Evolutionary conservation across 345 rosid species (phyloP).

Genomic region (Linum tenue): DNA sequence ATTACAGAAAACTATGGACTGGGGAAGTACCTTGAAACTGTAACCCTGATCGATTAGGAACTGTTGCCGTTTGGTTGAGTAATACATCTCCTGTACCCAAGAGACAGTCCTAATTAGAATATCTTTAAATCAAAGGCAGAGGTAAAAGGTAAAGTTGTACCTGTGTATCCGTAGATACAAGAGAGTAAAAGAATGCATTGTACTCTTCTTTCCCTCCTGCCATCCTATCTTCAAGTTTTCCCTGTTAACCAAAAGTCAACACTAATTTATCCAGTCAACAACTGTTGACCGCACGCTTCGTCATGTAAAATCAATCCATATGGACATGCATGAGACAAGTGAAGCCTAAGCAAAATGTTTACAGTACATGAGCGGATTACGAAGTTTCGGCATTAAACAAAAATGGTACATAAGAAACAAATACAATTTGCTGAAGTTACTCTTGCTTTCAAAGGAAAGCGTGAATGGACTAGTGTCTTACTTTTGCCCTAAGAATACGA

Average conservation of each 20-base stretch:
- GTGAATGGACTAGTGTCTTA: background rate
- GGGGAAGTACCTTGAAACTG: constrained; percentile 60
- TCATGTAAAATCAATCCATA: background rate
- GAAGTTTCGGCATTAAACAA: no score
- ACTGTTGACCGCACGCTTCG: background rate
- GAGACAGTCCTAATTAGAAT: background rate
- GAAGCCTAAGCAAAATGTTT: background rate
- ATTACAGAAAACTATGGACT: background rate
- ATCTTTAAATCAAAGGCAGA: background rate
- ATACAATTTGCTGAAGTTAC: background rate
- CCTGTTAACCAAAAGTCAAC: constrained; percentile 32
- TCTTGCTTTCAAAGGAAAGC: background rate
- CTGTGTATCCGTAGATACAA: constrained; percentile 95
- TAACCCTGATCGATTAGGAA: constrained; percentile 94
- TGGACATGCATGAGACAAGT: background rate
- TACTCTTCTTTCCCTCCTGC: constrained; percentile 99
- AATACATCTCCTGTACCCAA: constrained; percentile 71
- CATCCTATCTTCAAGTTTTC: constrained; percentile 91
- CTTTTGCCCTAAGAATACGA: constrained; percentile 96
- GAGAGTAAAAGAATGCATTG: constrained; percentile 93
- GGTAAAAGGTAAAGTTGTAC: constrained; percentile 21
- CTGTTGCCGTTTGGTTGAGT: constrained; percentile 89
- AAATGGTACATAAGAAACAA: no score
- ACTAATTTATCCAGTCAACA: background rate
- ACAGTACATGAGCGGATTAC: no score